Conservation (phyloP, 108 stramenopile species). For the Pseudonitzschia multistriata region DNA sequence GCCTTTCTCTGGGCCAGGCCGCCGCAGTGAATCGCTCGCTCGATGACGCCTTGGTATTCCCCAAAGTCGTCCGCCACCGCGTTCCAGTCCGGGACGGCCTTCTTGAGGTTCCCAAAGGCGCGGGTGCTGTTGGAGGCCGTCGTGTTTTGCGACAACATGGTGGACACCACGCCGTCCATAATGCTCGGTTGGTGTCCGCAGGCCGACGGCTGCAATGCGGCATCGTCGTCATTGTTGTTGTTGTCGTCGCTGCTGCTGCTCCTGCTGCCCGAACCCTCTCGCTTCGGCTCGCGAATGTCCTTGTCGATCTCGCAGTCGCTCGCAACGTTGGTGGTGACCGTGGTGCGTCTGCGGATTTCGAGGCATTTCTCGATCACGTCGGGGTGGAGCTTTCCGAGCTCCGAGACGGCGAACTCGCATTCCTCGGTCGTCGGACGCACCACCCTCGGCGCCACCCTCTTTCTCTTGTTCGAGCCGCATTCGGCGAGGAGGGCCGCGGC, state of each 20-base stretch:
- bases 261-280: not conserved
- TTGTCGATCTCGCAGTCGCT: constrained; percentile 14
- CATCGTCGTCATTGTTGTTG: not conserved
- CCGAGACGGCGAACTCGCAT: constrained; percentile 36
- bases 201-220: not conserved
- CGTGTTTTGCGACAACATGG: constrained; percentile 85
- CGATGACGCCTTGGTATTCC: not conserved
- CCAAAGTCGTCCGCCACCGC: constrained; percentile 28
- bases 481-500: not conserved
- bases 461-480: not conserved
- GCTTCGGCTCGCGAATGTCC: not conserved
- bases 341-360: constrained; percentile 13
- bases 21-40: constrained; percentile 49
- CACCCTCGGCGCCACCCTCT: not conserved
- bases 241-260: too few relatives aligned
- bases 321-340: constrained; percentile 17
- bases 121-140: constrained; percentile 60
- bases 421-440: constrained; percentile 27
- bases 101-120: constrained; percentile 63
- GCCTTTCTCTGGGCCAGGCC: constrained; percentile 67
- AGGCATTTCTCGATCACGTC: constrained; percentile 49
- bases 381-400: constrained; percentile 60
- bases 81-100: constrained; percentile 60
- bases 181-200: constrained; percentile 36
- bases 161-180: constrained; percentile 62